Evolutionary conservation across 2,329 filamentous ascomycete genomes (phyloP), one percentile per base, ranked within the genome.

Genomic region (Colletotrichum abscissum): DNA sequence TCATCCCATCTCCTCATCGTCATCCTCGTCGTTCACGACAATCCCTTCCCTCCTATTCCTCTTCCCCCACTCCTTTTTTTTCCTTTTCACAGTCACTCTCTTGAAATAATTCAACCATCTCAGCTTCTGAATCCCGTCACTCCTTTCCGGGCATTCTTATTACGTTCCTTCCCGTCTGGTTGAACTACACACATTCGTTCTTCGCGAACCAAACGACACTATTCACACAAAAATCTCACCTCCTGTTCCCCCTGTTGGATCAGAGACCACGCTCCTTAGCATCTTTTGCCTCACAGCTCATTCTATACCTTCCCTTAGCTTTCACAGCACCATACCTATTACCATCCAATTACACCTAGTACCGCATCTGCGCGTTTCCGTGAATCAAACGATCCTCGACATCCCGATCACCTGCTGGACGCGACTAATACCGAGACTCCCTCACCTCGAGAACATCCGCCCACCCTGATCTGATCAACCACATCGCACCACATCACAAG

Each of bases 21-120:
- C 77, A 78, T 76, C 77, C 77, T 82, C 79, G 81, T 82, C 78
- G 78, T 80, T 77, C 74, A 76, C 76, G 75, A 59, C 66, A 79
- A 80, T 79, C 82, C 80, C 80, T 81, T 82, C 78, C 80, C 79
- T 75, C 79, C 79, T 76, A 77, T 78, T 78, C 77, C 79, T 79
- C 78, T 82, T 81, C 76, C 79, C 77, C 77, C 76, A 80, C 81
- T 83, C 77, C 79, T 80, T 81, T 84, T 82, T 80, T 78, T 81
- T 80, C 78, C 76, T 78, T 81, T 81, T 78, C 80, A 83, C 81
- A 87, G 86, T 88, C 87, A 82, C 83, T 88, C 86, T 82, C 86
- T 88, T 87, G 81, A 80, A 79, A 79, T 77, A 78, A 78, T 82
- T 82, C 78, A 78, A 81, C 82, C 81, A 78, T 81, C 67, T 64